A percentile compares a stretch with the other conserved stretches of the same genome.
These are phyloP conservation scores for Hypseocharis bilobata DNA, from an alignment of 441 rosid species.

Conservation along the genomic window DNA sequence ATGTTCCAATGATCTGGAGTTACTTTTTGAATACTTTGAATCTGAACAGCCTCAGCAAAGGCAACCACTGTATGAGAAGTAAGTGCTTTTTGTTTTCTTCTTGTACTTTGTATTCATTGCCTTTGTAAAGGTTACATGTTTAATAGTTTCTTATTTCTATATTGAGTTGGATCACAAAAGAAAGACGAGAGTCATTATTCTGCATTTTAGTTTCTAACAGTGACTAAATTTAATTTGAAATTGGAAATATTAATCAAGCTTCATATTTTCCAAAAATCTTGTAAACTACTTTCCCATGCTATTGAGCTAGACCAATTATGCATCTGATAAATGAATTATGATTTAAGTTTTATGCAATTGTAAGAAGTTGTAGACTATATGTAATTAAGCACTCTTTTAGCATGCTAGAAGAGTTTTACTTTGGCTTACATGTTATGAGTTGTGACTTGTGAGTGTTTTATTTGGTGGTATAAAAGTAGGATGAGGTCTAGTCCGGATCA, in stretches of 20 bases:
- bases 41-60: slow-evolving; percentile 46
- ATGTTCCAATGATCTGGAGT: slow-evolving; percentile 27
- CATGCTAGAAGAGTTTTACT: not conserved
- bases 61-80: slow-evolving; percentile 45
- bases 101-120: too few relatives aligned
- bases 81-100: too few relatives aligned
- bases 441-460: not conserved
- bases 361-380: not conserved
- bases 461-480: not conserved
- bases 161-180: not conserved
- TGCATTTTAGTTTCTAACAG: not conserved
- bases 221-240: not conserved
- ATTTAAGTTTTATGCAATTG: not conserved
- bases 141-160: not conserved
- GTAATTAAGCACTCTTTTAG: not conserved
- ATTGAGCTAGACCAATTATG: not conserved
- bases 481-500: too few relatives aligned
- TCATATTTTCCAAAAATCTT: not conserved
- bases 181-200: not conserved
- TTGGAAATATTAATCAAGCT: not conserved
- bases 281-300: not conserved
- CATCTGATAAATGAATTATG: not conserved
- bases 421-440: not conserved
- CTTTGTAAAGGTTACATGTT: not conserved
- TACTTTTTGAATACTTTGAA: slow-evolving; percentile 51